Conservation (phyloP, 2,329 filamentous ascomycete species). For the Penicillium thymicola region DNA sequence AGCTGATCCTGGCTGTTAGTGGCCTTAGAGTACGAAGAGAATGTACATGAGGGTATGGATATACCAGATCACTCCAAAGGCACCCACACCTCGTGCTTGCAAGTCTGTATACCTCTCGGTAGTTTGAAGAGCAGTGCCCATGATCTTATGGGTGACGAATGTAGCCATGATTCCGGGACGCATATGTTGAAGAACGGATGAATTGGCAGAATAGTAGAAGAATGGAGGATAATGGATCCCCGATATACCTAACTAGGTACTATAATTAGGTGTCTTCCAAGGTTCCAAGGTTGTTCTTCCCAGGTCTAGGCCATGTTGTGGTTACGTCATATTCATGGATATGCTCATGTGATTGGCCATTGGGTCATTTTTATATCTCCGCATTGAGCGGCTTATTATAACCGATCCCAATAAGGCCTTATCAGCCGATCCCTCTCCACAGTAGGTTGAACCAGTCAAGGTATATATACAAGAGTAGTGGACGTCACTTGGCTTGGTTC, state of each 20-base stretch:
- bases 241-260: neutral
- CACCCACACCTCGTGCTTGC: neutral
- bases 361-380: neutral
- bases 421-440: neutral
- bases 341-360: neutral
- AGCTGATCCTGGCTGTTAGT: neutral
- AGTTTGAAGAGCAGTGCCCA: constrained; percentile 1
- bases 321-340: neutral
- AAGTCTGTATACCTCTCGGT: constrained; percentile 3
- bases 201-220: neutral
- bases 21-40: neutral
- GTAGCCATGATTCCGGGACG: neutral
- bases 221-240: neutral
- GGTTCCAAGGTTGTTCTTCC: neutral
- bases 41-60: neutral
- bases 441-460: neutral
- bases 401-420: neutral
- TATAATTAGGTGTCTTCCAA: neutral
- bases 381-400: neutral
- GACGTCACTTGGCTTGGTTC: neutral
- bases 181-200: neutral
- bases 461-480: neutral
- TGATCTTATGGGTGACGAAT: constrained; percentile 1
- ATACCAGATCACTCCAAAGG: constrained; percentile 5
- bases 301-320: neutral